Percentiles rank a stretch among this genome's conserved stretches.
These are phyloP conservation scores for Roridomyces roridus DNA, from an alignment of 768 basidiomycete genomes.

Conservation along the genomic window DNA sequence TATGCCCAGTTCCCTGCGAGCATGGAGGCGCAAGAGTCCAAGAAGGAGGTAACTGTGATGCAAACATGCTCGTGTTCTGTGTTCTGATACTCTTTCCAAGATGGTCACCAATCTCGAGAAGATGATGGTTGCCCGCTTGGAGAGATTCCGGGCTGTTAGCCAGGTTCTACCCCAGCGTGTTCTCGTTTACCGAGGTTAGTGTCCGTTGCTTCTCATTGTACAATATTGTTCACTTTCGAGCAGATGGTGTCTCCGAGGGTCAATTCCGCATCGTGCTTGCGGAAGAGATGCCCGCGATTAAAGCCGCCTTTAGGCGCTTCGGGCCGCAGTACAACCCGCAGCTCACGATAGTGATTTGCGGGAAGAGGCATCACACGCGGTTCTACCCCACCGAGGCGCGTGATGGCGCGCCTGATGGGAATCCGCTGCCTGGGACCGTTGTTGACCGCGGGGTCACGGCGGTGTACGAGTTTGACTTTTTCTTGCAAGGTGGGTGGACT, in stretches of 20 bases:
- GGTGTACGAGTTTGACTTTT: slow-evolving; percentile 70
- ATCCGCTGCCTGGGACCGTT: slow-evolving; percentile 79
- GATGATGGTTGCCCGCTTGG: slow-evolving; percentile 75
- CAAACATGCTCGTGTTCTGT: not conserved
- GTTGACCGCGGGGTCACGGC: slow-evolving; percentile 82
- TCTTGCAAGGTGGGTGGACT: slow-evolving; percentile 59
- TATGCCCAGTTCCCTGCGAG: slow-evolving; percentile 80
- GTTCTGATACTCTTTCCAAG: slow-evolving; percentile 40
- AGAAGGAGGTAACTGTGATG: slow-evolving; percentile 67
- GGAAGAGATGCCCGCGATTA: slow-evolving; percentile 70
- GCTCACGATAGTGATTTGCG: slow-evolving; percentile 79
- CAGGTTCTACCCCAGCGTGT: slow-evolving; percentile 67
- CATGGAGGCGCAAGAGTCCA: slow-evolving; percentile 72
- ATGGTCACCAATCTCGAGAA: slow-evolving; percentile 72
- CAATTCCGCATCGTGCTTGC: slow-evolving; percentile 70
- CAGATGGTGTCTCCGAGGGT: slow-evolving; percentile 85
- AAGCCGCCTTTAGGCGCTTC: slow-evolving; percentile 60
- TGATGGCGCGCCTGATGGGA: slow-evolving; percentile 68
- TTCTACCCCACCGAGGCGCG: slow-evolving; percentile 65
- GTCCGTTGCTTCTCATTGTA: not conserved
- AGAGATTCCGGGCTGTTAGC: slow-evolving; percentile 54
- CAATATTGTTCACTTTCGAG: not conserved
- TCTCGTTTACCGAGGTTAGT: slow-evolving; percentile 63
- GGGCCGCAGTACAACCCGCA: slow-evolving; percentile 54
- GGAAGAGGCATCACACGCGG: slow-evolving; percentile 60